Evolutionary conservation across 352 stramenopile species (phyloP), one percentile per base, ranked within the genome.

Genomic region (Phytophthora brassicae): DNA sequence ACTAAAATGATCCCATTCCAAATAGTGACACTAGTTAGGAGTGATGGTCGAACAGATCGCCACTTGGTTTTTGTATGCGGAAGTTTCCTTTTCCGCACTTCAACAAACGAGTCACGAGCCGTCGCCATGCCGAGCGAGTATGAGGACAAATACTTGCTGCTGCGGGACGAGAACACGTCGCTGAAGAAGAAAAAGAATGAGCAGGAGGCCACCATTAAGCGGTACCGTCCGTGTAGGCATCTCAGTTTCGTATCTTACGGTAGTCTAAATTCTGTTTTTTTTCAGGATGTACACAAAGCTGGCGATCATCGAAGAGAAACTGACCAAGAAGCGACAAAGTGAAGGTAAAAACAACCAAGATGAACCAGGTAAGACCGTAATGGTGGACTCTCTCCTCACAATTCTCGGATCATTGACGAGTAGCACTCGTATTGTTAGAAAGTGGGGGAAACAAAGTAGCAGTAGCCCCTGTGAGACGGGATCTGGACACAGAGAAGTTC

Each of bases 101-200:
- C 60, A 68, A 68, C 51, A 29, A 39, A 43, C 35, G 46, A 20
- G 20, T 23, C 14, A 8, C 26, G 35, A 39, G 42, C 17, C 14
- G 57, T 33, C n/a, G 45, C 60, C 14, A 89, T 86, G 81, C 60
- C 73, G 39, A 68, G 52, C 33, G 77, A 89, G 24, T 94, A 81
- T 71, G 85, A 96, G 70, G 83, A 94, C 64, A 91, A 89, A 67
- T 96, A 91, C 67, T 51, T 95, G 66, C 60, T 75, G 45, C 70
- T 95, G 58, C 80, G 88, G 23, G 87, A 96, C 36, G 86, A 94
- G 74, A 93, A 95, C 68, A 81, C 71, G 42, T 65, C 72, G 69
- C 83, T 96, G 38, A 95, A 95, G 79, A 87, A 86, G 66, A 95
- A 95, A 75, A 95, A 95, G 66, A 95, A 96, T 81, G 87, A 96